Base-by-base conservation (phyloP, 2,329 filamentous ascomycete genomes). In the Aspergillus aculeatinus region DNA sequence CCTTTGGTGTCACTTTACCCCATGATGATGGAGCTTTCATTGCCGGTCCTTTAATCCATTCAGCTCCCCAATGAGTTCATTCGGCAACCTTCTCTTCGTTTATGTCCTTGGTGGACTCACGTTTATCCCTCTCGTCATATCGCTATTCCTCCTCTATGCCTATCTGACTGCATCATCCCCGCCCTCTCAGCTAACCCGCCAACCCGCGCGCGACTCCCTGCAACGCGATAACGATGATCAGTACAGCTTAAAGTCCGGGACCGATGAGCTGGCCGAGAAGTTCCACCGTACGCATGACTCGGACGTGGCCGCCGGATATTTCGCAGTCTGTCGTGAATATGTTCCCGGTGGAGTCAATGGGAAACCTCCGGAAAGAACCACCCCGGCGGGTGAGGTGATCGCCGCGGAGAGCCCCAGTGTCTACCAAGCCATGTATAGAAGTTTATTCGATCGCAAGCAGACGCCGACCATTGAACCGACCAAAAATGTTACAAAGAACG, bases 401-500 rank as follows among this genome's bases (percentile, higher is more conserved):
- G 86, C 89, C 35, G 82, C 89, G 48, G 89, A 92, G 59, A 96
- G 92, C 71, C 92, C 90, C 59, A 97, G 94, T 74, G 94, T 99
- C 42, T 98, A 98, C 76, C 95, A 98, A 83, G 90, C 90, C 74
- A 97, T 99, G 92, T 99, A 99, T 78, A 84, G 92, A 73, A 96
- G 90, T 74, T 89, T 99, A 63, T 98, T 99, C 73, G 92, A 96
- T 68, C 86, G 94, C 70, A 93, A 89, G 70, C 82, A 81, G 64
- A 76, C 77, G 19, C 82, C 84, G 3, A 82, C 79, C 2, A 77
- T 86, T 42, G 84, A 86, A 51, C 79, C 79, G 6, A 74, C 77
- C 14, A 85, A 82, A 65, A 76, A 74, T 39, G 79, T 77, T 63
- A 73, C 72, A n/a, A 83, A 81, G 68, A 77, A 75, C 49, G 72